A percentile compares a stretch with the other conserved stretches of the same genome.
These are phyloP conservation scores for Penicillium sp. DNA, from an alignment of 2,329 filamentous ascomycete species.

Conservation along the genomic window DNA sequence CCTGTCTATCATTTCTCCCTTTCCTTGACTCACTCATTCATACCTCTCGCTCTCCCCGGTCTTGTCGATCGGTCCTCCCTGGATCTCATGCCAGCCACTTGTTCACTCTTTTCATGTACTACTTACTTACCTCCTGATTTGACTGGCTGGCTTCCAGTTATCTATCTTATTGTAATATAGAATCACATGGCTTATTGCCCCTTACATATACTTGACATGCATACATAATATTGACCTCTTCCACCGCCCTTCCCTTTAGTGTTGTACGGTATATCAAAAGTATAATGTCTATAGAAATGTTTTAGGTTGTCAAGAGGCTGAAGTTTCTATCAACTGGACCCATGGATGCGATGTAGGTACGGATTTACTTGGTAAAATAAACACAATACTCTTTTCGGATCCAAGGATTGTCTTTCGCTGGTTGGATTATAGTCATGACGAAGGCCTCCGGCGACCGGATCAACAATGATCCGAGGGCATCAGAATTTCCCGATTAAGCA, in stretches of 20 bases:
- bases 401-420: neutral
- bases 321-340: neutral
- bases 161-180: slow-evolving; percentile 37
- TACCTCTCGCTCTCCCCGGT: slow-evolving; percentile 1
- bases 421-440: neutral
- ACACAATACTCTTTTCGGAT: neutral
- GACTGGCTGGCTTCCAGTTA: slow-evolving; percentile 26
- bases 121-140: slow-evolving; percentile 20
- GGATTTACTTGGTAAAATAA: neutral
- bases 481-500: slow-evolving; percentile 35
- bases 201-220: slow-evolving; percentile 23
- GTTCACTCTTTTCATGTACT: slow-evolving; percentile 18
- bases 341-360: neutral
- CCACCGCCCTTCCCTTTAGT: neutral
- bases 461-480: slow-evolving; percentile 27
- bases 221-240: slow-evolving; percentile 6
- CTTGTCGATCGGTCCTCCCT: neutral
- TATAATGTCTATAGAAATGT: neutral
- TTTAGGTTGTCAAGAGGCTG: neutral
- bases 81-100: neutral
- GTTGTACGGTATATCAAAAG: neutral
- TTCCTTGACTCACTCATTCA: slow-evolving; percentile 3
- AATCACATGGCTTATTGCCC: slow-evolving; percentile 17
- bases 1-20: slow-evolving; percentile 9
- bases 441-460: slow-evolving; percentile 16